These are phyloP conservation scores for Serendipita sp. DNA, from an alignment of 768 basidiomycete species.

Conservation along the genomic window DNA sequence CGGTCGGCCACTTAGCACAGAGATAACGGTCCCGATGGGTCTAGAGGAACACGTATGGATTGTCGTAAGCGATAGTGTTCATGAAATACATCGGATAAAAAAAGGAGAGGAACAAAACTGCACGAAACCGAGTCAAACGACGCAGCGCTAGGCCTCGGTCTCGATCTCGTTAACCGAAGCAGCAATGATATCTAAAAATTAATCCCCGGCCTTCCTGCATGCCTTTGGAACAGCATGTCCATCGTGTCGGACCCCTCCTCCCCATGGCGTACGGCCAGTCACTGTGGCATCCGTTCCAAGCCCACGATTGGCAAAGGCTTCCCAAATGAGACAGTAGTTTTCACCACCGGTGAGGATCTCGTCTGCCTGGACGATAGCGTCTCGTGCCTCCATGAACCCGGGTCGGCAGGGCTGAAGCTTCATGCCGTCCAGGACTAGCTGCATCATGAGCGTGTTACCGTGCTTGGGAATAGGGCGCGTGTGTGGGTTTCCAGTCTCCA, in stretches of 20 bases:
- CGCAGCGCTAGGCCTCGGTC: no score
- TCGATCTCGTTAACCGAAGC: no score
- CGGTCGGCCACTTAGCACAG: no score
- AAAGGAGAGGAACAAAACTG: no score
- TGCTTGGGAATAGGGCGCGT: conserved; percentile 65
- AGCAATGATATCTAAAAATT: no score
- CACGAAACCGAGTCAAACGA: no score
- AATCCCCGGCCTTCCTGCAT: no score
- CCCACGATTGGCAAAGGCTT: conserved; percentile 67
- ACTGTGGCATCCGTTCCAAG: conserved; percentile 51
- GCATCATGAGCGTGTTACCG: conserved; percentile 73
- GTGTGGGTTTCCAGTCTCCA: conserved; percentile 27
- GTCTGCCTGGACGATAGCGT: conserved; percentile 85
- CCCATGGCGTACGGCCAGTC: conserved; percentile 74
- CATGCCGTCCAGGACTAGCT: conserved; percentile 83
- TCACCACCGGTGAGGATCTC: conserved; percentile 79
- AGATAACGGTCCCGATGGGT: no score
- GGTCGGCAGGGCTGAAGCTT: conserved; percentile 90
- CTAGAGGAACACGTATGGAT: no score
- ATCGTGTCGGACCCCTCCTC: conserved; percentile 59
- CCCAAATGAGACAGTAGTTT: conserved; percentile 82
- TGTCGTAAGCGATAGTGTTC: no score
- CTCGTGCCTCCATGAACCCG: conserved; percentile 74
- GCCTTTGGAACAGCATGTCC: not conserved
- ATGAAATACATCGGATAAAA: no score